Base-by-base conservation (phyloP, 768 basidiomycete species). In the Pilatotrama ljubarskyi region DNA sequence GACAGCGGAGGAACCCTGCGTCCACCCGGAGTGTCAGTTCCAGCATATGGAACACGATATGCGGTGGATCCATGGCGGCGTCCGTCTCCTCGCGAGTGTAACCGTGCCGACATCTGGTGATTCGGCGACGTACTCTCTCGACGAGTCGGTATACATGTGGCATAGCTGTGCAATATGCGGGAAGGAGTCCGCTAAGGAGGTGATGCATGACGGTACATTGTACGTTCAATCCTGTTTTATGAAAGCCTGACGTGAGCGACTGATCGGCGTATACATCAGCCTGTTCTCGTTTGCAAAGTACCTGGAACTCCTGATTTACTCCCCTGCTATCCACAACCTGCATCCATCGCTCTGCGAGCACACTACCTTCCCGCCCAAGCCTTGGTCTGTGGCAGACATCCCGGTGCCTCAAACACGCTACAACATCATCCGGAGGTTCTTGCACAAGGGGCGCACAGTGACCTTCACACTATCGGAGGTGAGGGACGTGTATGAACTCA, bases 401-500 rank as follows among this genome's bases (percentile, higher is more conserved):
- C 58, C 70, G 64, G 53, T 77, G 67, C 62, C 73, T 9, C 59
- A 54, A 17, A 63, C 68, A 5, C 71, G 77, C 7, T 68, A 72
- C 56, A 73, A 82, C 59, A 73, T 81, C 61, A 52, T 73, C 36
- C 73, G 77, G 7, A 72, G 77, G 68, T 88, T 75, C 67, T 73
- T 64, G 71, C 46, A 74, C 76, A 70, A 67, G 22, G 65, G 64
- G 0, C 66, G 66, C 32, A 64, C 59, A 2, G 71, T 88, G 2
- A 75, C 81, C 0, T 76, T 88, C 52, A 68, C 79, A 0, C 63
- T 84, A 3, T 77, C 80, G 0, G 60, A 71, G 1, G 70, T 83
- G 9, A 78, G 82, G 10, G 82, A 87, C 62, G 72, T 90, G 6
- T 88, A 82, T 64, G 86, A 91, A 64, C 67, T 89, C 7, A 76